These are phyloP conservation scores for Neocatenulostroma microsporum DNA, from an alignment of 2,329 filamentous ascomycete species.

Conservation along the genomic window DNA sequence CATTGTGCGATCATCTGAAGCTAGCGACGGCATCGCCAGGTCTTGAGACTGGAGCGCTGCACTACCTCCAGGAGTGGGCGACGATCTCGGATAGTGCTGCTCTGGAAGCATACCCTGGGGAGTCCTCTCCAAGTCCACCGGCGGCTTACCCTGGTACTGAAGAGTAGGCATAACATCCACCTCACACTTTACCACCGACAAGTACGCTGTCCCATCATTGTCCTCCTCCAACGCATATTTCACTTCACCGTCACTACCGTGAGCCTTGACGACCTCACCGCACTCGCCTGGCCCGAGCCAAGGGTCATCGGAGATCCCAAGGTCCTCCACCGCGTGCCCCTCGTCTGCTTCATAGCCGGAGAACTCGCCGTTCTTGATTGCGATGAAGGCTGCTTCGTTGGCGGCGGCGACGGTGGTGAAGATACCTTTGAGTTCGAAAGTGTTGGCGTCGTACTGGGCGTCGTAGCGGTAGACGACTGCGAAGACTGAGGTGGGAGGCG, in stretches of 20 bases:
- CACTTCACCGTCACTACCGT: neutral
- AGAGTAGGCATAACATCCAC: neutral
- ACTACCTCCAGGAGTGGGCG: no score
- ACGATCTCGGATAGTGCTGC: no score
- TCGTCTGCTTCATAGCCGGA: no score
- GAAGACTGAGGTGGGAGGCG: no score
- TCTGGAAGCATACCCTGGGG: no score
- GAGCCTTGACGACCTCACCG: neutral
- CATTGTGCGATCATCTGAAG: no score
- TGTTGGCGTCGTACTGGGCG: neutral
- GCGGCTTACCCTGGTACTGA: no score
- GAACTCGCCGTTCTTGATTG: no score
- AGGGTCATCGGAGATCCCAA: neutral
- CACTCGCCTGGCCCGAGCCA: neutral
- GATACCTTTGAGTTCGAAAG: neutral
- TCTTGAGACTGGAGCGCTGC: no score
- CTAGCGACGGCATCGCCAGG: no score
- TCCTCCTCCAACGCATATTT: constrained; percentile 1
- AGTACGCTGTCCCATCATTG: neutral
- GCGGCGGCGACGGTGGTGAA: neutral
- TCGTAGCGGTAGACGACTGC: constrained; percentile 1
- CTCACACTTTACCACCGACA: neutral
- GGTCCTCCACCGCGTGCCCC: neutral
- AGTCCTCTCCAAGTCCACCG: no score
- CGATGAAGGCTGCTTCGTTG: neutral